A percentile compares a stretch with the other conserved stretches of the same genome.
Conservation (phyloP, 1,139 yeast species). For the Geotrichum bryndzae region DNA sequence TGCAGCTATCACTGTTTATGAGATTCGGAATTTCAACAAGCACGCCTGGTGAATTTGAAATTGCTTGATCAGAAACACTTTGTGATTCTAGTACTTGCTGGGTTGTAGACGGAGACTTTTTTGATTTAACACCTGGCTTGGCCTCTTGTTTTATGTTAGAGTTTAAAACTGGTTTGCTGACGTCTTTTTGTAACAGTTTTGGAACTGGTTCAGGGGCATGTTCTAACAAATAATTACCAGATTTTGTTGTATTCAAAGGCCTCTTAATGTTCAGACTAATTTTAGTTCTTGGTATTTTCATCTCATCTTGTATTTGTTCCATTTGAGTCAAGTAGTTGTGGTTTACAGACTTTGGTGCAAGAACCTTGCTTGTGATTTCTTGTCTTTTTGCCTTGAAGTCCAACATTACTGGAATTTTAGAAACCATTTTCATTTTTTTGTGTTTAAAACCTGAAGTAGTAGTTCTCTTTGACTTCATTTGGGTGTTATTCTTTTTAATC, state of each 20-base stretch:
- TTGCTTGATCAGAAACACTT: background rate
- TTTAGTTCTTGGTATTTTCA: background rate
- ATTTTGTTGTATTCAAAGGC: background rate
- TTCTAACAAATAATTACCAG: background rate
- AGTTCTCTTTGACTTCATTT: background rate
- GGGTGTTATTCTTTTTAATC: background rate
- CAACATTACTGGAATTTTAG: background rate
- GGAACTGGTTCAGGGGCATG: background rate
- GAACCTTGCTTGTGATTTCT: background rate
- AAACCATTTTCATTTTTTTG: background rate
- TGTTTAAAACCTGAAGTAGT: background rate
- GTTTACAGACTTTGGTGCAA: background rate
- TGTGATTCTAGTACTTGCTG: background rate
- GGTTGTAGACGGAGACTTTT: background rate
- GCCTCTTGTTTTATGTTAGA: background rate
- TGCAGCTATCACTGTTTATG: background rate
- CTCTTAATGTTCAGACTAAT: background rate
- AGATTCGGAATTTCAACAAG: background rate
- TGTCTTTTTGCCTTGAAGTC: background rate
- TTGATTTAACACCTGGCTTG: background rate
- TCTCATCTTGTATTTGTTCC: background rate
- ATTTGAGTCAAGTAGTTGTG: background rate
- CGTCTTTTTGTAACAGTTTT: background rate
- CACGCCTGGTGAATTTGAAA: background rate
- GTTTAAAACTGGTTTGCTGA: background rate